A percentile compares a stretch with the other conserved stretches of the same genome.
phyloP scores from a whole-genome alignment of 768 basidiomycete species.

The Hysterangium stoloniferum region DNA sequence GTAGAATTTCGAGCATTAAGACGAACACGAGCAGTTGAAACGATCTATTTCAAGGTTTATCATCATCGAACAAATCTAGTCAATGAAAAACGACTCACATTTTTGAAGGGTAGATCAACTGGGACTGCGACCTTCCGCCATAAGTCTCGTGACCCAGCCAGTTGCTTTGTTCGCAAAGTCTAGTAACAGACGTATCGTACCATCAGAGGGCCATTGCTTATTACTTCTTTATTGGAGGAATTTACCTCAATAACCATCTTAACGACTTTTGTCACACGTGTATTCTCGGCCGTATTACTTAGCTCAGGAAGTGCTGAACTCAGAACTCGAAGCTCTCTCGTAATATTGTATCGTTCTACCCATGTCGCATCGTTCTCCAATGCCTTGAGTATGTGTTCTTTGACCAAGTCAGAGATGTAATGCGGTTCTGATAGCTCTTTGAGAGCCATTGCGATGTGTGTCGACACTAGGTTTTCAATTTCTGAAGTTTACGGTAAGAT shows the following conservation, averaged over 20 bases:
- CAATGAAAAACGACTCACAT: constrained; percentile 39
- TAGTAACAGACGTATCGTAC: constrained; percentile 17
- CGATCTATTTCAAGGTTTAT: constrained; percentile 38
- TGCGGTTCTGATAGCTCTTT: neutral
- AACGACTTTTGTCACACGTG: constrained; percentile 15
- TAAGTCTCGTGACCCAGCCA: constrained; percentile 30
- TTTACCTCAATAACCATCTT: constrained; percentile 27
- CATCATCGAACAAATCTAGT: constrained; percentile 13
- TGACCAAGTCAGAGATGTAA: neutral
- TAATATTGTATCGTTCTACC: constrained; percentile 63
- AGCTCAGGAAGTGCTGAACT: constrained; percentile 20
- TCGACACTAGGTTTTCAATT: constrained; percentile 36
- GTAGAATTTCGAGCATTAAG: constrained; percentile 36
- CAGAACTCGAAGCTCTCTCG: constrained; percentile 62
- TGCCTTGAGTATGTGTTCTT: constrained; percentile 30
- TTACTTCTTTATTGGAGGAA: constrained; percentile 26
- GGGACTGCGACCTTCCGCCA: constrained; percentile 81
- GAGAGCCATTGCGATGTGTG: constrained; percentile 5
- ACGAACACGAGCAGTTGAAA: constrained; percentile 50
- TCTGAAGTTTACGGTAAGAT: constrained; percentile 34
- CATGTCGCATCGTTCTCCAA: constrained; percentile 57
- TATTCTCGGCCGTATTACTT: constrained; percentile 15
- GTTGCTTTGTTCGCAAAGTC: constrained; percentile 30
- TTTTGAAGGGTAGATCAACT: constrained; percentile 76
- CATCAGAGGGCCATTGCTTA: constrained; percentile 20